A percentile compares a stretch with the other conserved stretches of the same genome.
These are phyloP conservation scores for Irpex rosettiformis DNA, from an alignment of 1,284 basidiomycete genomes.

Conservation along the genomic window DNA sequence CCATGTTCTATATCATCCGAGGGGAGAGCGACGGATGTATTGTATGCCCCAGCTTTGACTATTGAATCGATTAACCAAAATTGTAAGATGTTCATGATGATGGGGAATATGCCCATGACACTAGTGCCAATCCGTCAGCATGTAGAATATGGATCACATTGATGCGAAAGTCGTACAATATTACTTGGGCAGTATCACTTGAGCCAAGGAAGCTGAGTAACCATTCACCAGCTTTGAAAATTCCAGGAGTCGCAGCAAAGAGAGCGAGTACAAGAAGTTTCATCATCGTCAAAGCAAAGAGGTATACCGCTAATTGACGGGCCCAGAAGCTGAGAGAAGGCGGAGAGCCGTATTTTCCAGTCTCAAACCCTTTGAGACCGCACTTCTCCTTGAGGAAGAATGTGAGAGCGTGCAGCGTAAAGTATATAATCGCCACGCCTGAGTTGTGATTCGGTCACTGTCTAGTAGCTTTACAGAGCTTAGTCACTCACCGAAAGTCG, in stretches of 20 bases:
- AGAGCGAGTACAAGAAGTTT: conserved; percentile 82
- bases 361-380: conserved; percentile 74
- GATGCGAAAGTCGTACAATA: conserved; percentile 58
- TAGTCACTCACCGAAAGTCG: conserved; percentile 73
- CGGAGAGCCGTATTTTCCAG: conserved; percentile 85
- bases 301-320: conserved; percentile 85
- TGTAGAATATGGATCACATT: conserved; percentile 4
- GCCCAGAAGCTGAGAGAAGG: conserved; percentile 74
- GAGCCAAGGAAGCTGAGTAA: conserved; percentile 77
- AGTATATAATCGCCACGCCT: conserved; percentile 87
- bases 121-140: conserved; percentile 32
- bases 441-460: not conserved
- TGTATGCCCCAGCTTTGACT: conserved; percentile 61
- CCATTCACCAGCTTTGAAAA: conserved; percentile 79
- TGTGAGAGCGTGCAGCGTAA: conserved; percentile 70
- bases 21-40: conserved; percentile 34
- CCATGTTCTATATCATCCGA: conserved; percentile 29
- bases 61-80: conserved; percentile 89
- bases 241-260: conserved; percentile 66
- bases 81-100: conserved; percentile 89
- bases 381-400: conserved; percentile 64
- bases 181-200: conserved; percentile 69
- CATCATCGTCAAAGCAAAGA: conserved; percentile 84
- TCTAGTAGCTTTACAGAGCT: not conserved
- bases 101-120: conserved; percentile 91